Evolutionary conservation across 768 basidiomycete genomes (phyloP), one percentile per base, ranked within the genome.

Genomic region (Boletus huronensis): DNA sequence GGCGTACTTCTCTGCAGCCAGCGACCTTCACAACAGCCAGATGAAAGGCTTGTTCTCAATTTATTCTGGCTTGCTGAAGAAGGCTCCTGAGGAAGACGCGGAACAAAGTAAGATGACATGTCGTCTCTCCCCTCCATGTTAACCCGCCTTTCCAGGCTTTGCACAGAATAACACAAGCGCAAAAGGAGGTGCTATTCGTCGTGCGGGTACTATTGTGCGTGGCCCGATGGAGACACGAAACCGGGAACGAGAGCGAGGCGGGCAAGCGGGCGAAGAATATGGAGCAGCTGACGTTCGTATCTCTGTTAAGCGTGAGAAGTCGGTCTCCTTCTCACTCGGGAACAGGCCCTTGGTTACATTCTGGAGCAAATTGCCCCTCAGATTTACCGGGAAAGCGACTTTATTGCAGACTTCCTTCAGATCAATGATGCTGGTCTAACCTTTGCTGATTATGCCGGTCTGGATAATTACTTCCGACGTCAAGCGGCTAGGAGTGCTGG

Each of bases 381-480:
- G 52, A 79, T 97, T n/a, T 84, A 87, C 56, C 81, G 80, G 11
- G 95, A 98, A 72, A 85, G 88, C 62, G 85, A 86, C 31, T 98
- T 97, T 71, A 84, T 97, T 57, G 82, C 87, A 9, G 90, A 94
- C 63, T 98, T 98, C 71, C 75, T 98, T 45, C 93, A 94, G 66
- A 88, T 97, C 67, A 92, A 93, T 58, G 89, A 95, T 57, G 81
- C 84, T 21, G 84, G 84, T 17, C 79, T 93, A 14, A 97, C 96
- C 1, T 98, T 93, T 70, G 96, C 96, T 14, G 96, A 98, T 72
- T 93, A 96, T 62, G 91, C 93, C 83, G 84, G 85, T 42, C 75
- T 98, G 55, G 96, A 98, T 67, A 92, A 84, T 56, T 98, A 97
- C 71, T 97, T 97, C 76, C 81, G 92, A 25, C 77, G 96, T 45